Base-by-base conservation (phyloP, 495 filamentous ascomycete genomes). In the Neurospora tetrasperma region DNA sequence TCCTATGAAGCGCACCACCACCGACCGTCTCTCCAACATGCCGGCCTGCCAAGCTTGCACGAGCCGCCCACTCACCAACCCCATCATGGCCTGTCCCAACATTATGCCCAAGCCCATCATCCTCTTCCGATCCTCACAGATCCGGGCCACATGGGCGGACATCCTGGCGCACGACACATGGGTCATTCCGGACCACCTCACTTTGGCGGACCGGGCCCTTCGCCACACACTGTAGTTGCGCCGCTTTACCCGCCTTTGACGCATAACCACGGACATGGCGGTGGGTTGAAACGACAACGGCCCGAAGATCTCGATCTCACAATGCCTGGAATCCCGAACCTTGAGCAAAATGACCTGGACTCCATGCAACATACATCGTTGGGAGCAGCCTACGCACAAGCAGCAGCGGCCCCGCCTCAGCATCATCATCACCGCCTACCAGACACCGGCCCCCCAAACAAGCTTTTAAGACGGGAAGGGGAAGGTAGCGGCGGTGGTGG, bases 341-440 rank as follows among this genome's bases (percentile, higher is more conserved):
- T 85, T n/a, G 84, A 85, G 44, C 80, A 85, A 72, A 78, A 80
- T 74, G 83, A 84, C 43, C 78, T 86, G 54, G 84, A 84, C 41
- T 83, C 83, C 62, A 85, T 86, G 83, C 83, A 85, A 72, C 85
- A 85, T 71, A 79, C 78, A 54, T 81, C 84, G 5, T 82, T 86
- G 77, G 79, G 83, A 35, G 75, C 81, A 23, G 78, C 83, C 48
- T 85, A 84, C 68, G 81, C 75, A 40, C 83, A 85, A 66, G 78
- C 80, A 43, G 74, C 82, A 14, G 74, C 78, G 8, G 74, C 79
- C 3, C 75, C 76, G 42, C 86, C 84, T 44, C 87, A 88, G 8
- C 90, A 92, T 78, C 92, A 94, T 76, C 90, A 92, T 77, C 92
- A 94, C 75, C 87, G 88, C 41, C 85, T 94, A 6, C 92, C 92